These are phyloP conservation scores for Petunia hybrid DNA, from an alignment of 305 asterid species.

Conservation along the genomic window DNA sequence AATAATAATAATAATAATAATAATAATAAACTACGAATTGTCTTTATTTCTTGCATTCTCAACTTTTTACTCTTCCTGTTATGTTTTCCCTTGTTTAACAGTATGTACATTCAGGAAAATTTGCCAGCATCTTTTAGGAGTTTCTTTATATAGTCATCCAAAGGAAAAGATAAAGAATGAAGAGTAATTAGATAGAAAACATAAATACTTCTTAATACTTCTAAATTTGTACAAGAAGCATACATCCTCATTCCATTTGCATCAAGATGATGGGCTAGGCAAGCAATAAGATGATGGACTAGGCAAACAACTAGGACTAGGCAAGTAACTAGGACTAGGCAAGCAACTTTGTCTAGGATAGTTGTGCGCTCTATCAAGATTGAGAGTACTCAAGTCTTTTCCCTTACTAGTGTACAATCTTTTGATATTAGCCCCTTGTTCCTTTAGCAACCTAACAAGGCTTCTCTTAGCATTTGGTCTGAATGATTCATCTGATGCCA, in stretches of 20 bases:
- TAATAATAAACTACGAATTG: neutral
- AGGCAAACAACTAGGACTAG: conserved; percentile 55
- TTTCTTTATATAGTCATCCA: neutral
- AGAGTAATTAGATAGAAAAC: neutral
- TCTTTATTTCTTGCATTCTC: neutral
- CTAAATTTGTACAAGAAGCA: conserved; percentile 37
- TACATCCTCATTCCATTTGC: neutral
- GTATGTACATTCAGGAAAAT: too few species aligned
- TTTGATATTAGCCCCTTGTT: conserved; percentile 76
- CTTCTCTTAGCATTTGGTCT: conserved; percentile 92
- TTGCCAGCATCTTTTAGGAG: neutral
- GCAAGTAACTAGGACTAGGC: too few species aligned
- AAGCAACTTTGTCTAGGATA: conserved; percentile 28
- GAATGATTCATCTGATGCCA: conserved; percentile 84
- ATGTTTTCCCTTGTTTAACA: too few species aligned
- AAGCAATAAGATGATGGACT: conserved; percentile 64
- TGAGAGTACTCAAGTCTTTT: conserved; percentile 57
- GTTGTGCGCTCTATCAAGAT: conserved; percentile 46
- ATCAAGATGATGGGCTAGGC: conserved; percentile 26
- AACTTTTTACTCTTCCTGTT: neutral
- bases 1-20: too few species aligned
- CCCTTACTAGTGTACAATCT: conserved; percentile 78
- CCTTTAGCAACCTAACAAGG: conserved; percentile 68
- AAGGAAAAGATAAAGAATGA: neutral
- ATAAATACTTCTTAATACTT: conserved; percentile 16